Base-by-base conservation (phyloP, 2,329 filamentous ascomycete species). In the Talaromyces rugulosus region DNA sequence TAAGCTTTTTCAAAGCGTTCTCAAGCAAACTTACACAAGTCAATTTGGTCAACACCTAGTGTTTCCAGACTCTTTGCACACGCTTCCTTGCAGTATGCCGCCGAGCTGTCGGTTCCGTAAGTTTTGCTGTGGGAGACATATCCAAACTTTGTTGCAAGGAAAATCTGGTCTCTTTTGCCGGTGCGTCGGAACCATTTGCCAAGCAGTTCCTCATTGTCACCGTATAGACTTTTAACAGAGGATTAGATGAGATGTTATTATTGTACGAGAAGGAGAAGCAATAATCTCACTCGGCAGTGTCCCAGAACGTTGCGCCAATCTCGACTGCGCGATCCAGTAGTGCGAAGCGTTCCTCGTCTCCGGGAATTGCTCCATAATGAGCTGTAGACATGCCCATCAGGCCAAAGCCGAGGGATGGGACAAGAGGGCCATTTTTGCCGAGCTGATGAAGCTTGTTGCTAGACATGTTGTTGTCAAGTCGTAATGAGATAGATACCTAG, bases 131-230 rank as follows among this genome's bases (percentile, higher is more conserved):
- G 50, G 1, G 59, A 56, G 14, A 56, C 65, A 72, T 72, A 62
- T 16, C 73, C 82, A 63, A 83, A 84, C 63, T 85, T 85, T 12
- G 81, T 82, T 1, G 80, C 80, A 0, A 85, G 72, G 67, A 85
- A 83, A 63, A 85, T 80, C 53, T 83, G 69, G 23, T 80, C 60
- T 28, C 56, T 44, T 27, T 60, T 60, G 16, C 58, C 58, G n/a
- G 51, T 60, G n/a, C 52, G 27, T 31, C 33, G 33, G 27, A 56
- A 60, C 58, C 58, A 60, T 50, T 60, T 60, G 28, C 58, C 51
- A 31, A 60, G 51, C 5, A 60, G 12, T 5, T 55, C 58, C 9
- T 60, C 58, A 9, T n/a, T 56, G 16, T 56, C 58, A 12, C 58
- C 51, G 7, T 60, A 60, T 34, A 36, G 52, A 36, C 58, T 60